A percentile compares a stretch with the other conserved stretches of the same genome.
Conservation (phyloP, 192 early-diverging fungal genomes). For the Backusella circina region DNA sequence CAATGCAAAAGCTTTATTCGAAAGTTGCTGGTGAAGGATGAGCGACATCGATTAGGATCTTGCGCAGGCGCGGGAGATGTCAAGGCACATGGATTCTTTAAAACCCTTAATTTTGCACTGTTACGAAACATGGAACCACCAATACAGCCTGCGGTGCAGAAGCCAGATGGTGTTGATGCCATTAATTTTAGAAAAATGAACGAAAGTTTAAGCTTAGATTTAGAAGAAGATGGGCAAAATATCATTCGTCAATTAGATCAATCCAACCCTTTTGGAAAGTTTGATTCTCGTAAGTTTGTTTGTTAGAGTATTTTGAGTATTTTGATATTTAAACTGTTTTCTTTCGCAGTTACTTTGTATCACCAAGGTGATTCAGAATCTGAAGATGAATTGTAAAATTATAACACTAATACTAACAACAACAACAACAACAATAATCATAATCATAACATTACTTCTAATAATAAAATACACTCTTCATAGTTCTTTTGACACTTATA, state of each 20-base stretch:
- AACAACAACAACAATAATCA: no score
- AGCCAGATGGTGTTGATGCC: constrained; percentile 58
- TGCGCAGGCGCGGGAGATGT: constrained; percentile 90
- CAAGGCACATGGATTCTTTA: constrained; percentile 90
- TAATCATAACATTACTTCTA: no score
- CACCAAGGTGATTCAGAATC: constrained; percentile 53
- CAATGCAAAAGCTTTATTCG: constrained; percentile 74
- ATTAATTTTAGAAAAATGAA: constrained; percentile 62
- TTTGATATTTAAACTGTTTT: constrained; percentile 8
- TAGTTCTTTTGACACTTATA: no score
- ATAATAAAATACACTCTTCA: no score
- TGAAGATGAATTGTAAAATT: constrained; percentile 10
- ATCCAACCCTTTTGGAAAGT: constrained; percentile 57
- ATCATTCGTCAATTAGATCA: constrained; percentile 4
- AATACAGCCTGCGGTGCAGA: constrained; percentile 60
- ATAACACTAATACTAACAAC: no score
- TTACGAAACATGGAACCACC: constrained; percentile 82
- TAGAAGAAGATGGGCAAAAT: constrained; percentile 51
- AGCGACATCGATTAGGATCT: constrained; percentile 83
- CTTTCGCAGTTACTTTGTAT: constrained; percentile 47
- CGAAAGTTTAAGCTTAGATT: constrained; percentile 63
- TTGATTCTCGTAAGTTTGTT: constrained; percentile 45
- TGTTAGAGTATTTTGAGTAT: neutral
- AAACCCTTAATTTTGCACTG: constrained; percentile 88
- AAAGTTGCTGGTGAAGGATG: constrained; percentile 87